Percentiles rank a stretch among this genome's conserved stretches.
Evolutionary conservation across 164 flowering plant genomes (phyloP).

Genomic region (Tetracentron sinense): DNA sequence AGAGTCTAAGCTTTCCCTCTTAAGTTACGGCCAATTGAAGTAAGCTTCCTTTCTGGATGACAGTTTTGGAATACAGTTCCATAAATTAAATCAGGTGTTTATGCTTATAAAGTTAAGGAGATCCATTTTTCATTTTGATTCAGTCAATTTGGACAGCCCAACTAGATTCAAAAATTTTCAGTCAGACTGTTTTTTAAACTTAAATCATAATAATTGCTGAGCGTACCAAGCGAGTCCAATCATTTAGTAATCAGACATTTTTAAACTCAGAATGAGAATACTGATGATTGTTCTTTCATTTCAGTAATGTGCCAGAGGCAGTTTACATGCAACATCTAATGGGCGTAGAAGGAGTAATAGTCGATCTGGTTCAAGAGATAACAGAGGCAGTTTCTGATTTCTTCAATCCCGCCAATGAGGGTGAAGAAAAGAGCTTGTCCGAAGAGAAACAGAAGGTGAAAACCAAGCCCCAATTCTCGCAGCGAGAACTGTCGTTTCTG

Average conservation of each 20-base stretch:
- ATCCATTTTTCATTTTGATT: no score
- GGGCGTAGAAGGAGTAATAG: conserved; percentile 95
- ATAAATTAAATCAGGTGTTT: background rate
- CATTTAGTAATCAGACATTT: no score
- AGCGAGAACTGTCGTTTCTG: conserved; percentile 70
- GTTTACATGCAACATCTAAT: conserved; percentile 90
- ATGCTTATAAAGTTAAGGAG: background rate
- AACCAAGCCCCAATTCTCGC: conserved; percentile 46
- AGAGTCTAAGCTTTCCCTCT: conserved; percentile 65
- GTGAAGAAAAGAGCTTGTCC: conserved; percentile 17
- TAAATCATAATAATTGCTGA: no score
- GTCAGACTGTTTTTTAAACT: no score
- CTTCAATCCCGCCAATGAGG: conserved; percentile 34
- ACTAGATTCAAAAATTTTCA: no score
- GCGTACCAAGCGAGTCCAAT: no score
- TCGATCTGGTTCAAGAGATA: conserved; percentile 75
- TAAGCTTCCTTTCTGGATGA: conserved; percentile 22
- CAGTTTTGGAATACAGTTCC: background rate
- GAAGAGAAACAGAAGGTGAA: conserved; percentile 14
- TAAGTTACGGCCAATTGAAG: conserved; percentile 86
- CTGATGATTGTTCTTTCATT: background rate
- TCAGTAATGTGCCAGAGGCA: conserved; percentile 84
- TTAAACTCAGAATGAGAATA: no score
- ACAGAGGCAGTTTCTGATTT: conserved; percentile 51
- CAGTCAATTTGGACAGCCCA: no score